Percentiles rank a stretch among this genome's conserved stretches.
These are phyloP conservation scores for Patellifolia procumbens DNA, from an alignment of 179 eudicot genomes.

Conservation along the genomic window DNA sequence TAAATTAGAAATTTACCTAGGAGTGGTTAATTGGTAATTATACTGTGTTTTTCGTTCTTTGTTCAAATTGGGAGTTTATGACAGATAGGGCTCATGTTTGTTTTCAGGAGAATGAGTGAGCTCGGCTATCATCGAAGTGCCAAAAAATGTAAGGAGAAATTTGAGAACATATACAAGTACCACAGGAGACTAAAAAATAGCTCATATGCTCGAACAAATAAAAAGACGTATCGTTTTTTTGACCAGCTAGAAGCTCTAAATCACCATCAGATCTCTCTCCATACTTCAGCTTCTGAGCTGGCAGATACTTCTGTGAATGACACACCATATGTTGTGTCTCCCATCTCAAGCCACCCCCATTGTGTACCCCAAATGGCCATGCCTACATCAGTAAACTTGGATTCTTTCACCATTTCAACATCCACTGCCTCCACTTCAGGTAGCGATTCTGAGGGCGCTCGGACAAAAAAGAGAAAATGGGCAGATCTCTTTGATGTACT, in stretches of 20 bases:
- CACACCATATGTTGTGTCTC: slow-evolving; percentile 8
- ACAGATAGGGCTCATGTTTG: neutral
- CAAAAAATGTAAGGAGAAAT: slow-evolving; percentile 87
- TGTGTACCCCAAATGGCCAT: slow-evolving; percentile 30
- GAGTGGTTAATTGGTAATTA: neutral
- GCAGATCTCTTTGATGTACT: slow-evolving; percentile 50
- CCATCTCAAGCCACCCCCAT: slow-evolving; percentile 22
- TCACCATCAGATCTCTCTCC: slow-evolving; percentile 33
- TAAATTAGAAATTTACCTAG: neutral
- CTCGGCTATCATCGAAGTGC: slow-evolving; percentile 73
- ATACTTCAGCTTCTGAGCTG: slow-evolving; percentile 33
- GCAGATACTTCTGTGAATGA: slow-evolving; percentile 21
- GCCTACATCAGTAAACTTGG: slow-evolving; percentile 31
- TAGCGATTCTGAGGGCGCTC: slow-evolving; percentile 50
- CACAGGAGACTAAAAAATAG: slow-evolving; percentile 73
- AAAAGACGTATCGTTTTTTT: slow-evolving; percentile 72
- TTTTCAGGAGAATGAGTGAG: slow-evolving; percentile 69
- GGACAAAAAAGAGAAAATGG: slow-evolving; percentile 71
- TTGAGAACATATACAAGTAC: slow-evolving; percentile 88
- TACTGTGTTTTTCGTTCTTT: neutral
- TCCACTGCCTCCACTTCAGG: slow-evolving; percentile 63
- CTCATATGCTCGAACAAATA: slow-evolving; percentile 55
- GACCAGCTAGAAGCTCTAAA: slow-evolving; percentile 79
- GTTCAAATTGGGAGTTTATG: neutral
- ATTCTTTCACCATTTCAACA: slow-evolving; percentile 37